These are phyloP conservation scores for Trichosanthes truncata DNA, from an alignment of 306 rosid species.

Conservation along the genomic window DNA sequence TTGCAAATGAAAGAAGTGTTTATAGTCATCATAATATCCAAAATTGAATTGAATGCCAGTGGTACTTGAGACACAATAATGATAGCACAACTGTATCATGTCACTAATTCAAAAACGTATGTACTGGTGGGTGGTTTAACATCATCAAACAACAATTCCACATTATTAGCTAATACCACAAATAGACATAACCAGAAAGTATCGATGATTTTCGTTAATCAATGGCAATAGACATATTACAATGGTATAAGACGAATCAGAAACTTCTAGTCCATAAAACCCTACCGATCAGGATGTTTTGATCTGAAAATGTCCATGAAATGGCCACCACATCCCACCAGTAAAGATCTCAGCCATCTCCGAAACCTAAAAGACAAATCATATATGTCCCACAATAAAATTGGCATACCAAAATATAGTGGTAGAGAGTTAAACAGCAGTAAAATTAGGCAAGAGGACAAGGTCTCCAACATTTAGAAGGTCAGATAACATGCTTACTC, in stretches of 20 bases:
- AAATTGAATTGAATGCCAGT: not conserved
- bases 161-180: not conserved
- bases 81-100: not conserved
- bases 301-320: constrained; percentile 68
- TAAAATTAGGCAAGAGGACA: not conserved
- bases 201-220: not conserved
- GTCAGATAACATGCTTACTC: constrained; percentile 37
- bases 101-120: not conserved
- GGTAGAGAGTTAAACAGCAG: not conserved
- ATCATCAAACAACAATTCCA: not conserved
- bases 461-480: constrained; percentile 14
- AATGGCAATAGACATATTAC: not conserved
- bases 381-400: not conserved
- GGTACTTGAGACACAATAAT: not conserved
- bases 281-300: constrained; percentile 71
- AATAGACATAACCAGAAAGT: not conserved
- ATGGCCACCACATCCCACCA: constrained; percentile 54
- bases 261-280: not conserved
- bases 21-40: not conserved
- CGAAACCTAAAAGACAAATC: constrained; percentile 54
- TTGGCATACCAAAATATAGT: not conserved
- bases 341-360: constrained; percentile 76
- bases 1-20: not conserved
- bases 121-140: not conserved
- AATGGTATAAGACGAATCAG: not conserved